phyloP scores from a whole-genome alignment of 2,329 filamentous ascomycete species.

The Coccinonectria pachysandricola region DNA sequence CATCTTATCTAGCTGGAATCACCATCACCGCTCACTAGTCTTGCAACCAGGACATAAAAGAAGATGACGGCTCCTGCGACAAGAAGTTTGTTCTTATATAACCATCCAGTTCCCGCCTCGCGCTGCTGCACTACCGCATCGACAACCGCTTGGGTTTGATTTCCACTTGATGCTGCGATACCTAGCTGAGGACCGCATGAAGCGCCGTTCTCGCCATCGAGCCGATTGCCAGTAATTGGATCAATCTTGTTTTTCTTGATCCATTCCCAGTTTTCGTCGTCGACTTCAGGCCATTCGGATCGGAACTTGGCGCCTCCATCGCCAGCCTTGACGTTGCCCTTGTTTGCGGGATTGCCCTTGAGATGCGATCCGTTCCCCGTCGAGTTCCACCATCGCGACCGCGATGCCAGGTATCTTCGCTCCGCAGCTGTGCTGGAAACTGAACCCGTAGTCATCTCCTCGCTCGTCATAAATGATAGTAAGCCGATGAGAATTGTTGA shows the following conservation, averaged over 20 bases:
- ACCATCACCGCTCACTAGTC: constrained; percentile 51
- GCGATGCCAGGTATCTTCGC: constrained; percentile 63
- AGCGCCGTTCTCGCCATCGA: constrained; percentile 36
- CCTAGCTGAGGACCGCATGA: constrained; percentile 46
- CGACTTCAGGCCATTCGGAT: constrained; percentile 79
- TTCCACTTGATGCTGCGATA: constrained; percentile 48
- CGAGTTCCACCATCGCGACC: constrained; percentile 92
- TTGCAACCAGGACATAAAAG: constrained; percentile 71
- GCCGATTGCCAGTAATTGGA: constrained; percentile 56
- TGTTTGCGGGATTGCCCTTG: constrained; percentile 42
- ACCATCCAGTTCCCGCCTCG: constrained; percentile 74
- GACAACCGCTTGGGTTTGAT: constrained; percentile 61
- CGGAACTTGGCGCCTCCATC: constrained; percentile 89
- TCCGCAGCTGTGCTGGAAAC: constrained; percentile 69
- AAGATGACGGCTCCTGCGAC: constrained; percentile 63
- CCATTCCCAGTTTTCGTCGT: constrained; percentile 85
- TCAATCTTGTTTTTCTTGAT: constrained; percentile 79
- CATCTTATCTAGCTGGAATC: background rate
- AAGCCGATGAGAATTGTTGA: constrained; percentile 92
- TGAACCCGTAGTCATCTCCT: constrained; percentile 96
- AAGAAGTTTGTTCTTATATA: constrained; percentile 68
- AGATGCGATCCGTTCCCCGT: constrained; percentile 73
- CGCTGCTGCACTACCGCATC: constrained; percentile 66
- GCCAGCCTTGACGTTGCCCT: constrained; percentile 79
- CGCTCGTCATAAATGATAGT: constrained; percentile 94